A percentile compares a stretch with the other conserved stretches of the same genome.
These are phyloP conservation scores for Fraxinus nigra DNA, from an alignment of 305 asterid species.

Conservation along the genomic window DNA sequence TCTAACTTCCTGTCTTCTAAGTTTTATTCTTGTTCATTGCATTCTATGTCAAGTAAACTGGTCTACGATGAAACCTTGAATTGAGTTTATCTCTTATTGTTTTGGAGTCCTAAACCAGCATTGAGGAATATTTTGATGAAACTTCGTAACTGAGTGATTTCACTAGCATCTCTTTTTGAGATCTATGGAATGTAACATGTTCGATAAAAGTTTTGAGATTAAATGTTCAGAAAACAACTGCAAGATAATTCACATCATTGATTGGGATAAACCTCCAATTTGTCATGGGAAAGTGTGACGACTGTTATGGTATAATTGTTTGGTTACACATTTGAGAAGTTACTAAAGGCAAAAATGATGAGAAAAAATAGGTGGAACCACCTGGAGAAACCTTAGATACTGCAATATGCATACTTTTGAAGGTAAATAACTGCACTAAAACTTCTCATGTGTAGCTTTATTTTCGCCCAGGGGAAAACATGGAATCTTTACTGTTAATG, in stretches of 20 bases:
- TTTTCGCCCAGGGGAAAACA: background rate
- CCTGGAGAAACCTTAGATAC: background rate
- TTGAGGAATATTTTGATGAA: background rate
- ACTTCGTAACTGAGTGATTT: background rate
- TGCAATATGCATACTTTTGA: background rate
- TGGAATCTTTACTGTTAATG: background rate
- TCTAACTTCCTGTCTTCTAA: background rate
- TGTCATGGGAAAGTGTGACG: background rate
- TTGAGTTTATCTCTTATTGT: background rate
- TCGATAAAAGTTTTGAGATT: background rate
- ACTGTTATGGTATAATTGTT: background rate
- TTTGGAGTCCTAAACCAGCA: background rate
- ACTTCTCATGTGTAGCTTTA: background rate
- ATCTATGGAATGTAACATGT: background rate
- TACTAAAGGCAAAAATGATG: background rate
- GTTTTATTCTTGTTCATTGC: background rate
- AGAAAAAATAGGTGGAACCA: background rate
- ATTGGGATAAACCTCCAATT: background rate
- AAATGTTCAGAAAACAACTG: background rate
- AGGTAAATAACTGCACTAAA: background rate
- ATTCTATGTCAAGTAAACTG: background rate
- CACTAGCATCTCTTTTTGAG: background rate
- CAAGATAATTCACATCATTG: background rate
- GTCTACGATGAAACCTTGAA: background rate
- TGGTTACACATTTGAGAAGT: background rate